Conservation (phyloP, 2,329 filamentous ascomycete species). For the Nigrospora sphaerica region DNA sequence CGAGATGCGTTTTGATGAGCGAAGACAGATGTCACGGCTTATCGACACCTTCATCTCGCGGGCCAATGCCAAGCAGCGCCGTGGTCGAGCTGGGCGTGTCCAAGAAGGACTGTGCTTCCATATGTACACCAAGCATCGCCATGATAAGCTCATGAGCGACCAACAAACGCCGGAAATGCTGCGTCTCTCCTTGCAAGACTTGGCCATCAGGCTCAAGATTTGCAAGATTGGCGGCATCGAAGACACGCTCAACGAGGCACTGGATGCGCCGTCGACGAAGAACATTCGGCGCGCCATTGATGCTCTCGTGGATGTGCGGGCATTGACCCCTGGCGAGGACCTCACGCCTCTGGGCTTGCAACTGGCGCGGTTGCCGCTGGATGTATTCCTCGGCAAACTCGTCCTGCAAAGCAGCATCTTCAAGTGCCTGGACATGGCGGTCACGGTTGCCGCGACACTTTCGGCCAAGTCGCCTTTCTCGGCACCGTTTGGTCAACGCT, state of each 20-base stretch:
- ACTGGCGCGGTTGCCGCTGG: constrained; percentile 80
- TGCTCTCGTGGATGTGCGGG: constrained; percentile 86
- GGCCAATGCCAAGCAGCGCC: constrained; percentile 91
- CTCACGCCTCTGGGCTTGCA: constrained; percentile 82
- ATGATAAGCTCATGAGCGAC: constrained; percentile 78
- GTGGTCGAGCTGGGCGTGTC: constrained; percentile 89
- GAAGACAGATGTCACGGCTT: constrained; percentile 80
- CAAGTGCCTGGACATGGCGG: constrained; percentile 81
- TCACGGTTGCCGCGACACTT: constrained; percentile 87
- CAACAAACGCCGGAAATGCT: constrained; percentile 97
- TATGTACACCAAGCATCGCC: constrained; percentile 82
- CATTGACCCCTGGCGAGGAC: constrained; percentile 73
- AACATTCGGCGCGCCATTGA: constrained; percentile 93
- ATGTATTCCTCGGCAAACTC: constrained; percentile 91
- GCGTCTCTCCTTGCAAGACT: constrained; percentile 83
- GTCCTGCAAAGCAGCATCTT: constrained; percentile 82
- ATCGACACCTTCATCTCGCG: constrained; percentile 93
- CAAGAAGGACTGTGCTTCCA: constrained; percentile 95
- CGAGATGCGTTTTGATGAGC: constrained; percentile 95
- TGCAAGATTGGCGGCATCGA: constrained; percentile 94
- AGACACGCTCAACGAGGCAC: constrained; percentile 75
- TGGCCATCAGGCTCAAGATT: constrained; percentile 94
- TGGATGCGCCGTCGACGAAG: constrained; percentile 84
- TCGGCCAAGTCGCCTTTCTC: constrained; percentile 94
- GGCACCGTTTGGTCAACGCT: constrained; percentile 74